These are phyloP conservation scores for Penicillium macrosclerotiorum DNA, from an alignment of 495 filamentous ascomycete genomes.

Conservation along the genomic window DNA sequence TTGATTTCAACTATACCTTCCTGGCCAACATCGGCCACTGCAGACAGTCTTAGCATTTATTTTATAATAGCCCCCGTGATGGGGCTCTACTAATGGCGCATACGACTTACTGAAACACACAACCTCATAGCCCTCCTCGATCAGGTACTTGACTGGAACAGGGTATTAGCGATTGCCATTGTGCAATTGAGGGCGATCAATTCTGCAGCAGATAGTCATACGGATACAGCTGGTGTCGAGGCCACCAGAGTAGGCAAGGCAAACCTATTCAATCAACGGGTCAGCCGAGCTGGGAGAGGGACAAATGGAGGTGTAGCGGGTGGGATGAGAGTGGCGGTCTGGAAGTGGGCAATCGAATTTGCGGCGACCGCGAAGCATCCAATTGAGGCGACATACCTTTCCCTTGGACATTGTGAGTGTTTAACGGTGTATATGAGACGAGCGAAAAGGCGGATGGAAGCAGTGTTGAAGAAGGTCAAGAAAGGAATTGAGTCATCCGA, in stretches of 20 bases:
- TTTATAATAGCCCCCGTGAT: neutral
- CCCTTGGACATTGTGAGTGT: conserved; percentile 28
- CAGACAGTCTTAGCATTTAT: conserved; percentile 26
- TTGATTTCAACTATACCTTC: conserved; percentile 34
- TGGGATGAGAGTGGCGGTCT: conserved; percentile 23
- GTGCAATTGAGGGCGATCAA: neutral
- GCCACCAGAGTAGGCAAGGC: conserved; percentile 47
- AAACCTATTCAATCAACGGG: conserved; percentile 30
- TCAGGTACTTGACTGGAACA: conserved; percentile 55
- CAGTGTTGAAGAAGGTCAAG: conserved; percentile 15
- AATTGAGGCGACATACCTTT: conserved; percentile 22
- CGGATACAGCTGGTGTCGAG: conserved; percentile 67
- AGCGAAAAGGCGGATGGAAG: conserved; percentile 5
- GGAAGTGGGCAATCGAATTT: neutral
- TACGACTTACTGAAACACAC: conserved; percentile 57
- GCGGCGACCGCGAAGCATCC: neutral
- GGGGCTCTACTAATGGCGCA: neutral
- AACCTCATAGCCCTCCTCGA: conserved; percentile 68
- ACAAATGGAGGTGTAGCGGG: conserved; percentile 9
- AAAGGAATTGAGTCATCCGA: conserved; percentile 32
- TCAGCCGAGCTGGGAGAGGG: conserved; percentile 7
- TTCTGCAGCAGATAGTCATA: conserved; percentile 25
- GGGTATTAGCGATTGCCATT: conserved; percentile 18
- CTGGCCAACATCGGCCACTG: conserved; percentile 63
- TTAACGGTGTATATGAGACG: conserved; percentile 5